Base-by-base conservation (phyloP, 805 yeast species). In the Maudiozyma pseudohumilis region DNA sequence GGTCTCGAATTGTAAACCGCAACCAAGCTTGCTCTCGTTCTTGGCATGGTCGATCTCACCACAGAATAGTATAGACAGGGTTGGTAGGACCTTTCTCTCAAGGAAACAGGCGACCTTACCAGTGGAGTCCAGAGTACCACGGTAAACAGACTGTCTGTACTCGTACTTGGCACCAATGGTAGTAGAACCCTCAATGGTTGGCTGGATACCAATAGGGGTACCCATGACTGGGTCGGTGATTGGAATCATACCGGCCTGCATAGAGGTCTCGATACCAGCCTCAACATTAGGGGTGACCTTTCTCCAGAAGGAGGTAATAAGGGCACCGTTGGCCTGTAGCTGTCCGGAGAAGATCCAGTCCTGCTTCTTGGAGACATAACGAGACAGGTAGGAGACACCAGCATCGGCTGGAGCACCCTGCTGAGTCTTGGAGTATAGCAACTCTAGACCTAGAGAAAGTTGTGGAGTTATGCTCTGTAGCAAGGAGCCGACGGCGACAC, bases 81-180 rank as follows among this genome's bases (percentile, higher is more conserved):
- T 85, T 56, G 97, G 97, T 55, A 88, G 72, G 38, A 92, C 77
- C 62, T 95, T 80, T 70, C 87, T 86, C 69, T 92, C 98, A 61
- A 92, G 70, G 70, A 87, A 77, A 53, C 87, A 84, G 40, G 84
- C 73, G 38, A 89, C 94, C 67, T 84, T 86, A 65, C 98, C 98
- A 43, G 73, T 69, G 36, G 94, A 77, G 66, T 87, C 96, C 44
- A 92, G 58, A 64, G 88, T 94, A 57, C 96, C 96, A 66, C 98
- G 79, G 76, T 87, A 87, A 38, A 86, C 80, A 41, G 94, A 80
- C 66, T 86, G 94, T 69, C 96, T 86, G 74, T 86, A 92, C 69
- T 92, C 97, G 66, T 89, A 89, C 68, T 89, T 92, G 54, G 95
- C 95, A 66, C 96, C 98, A 40, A 89, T 60, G 43, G 96, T 83